Evolutionary conservation across 305 asterid species (phyloP).

Genomic region (Rubia peregrina): DNA sequence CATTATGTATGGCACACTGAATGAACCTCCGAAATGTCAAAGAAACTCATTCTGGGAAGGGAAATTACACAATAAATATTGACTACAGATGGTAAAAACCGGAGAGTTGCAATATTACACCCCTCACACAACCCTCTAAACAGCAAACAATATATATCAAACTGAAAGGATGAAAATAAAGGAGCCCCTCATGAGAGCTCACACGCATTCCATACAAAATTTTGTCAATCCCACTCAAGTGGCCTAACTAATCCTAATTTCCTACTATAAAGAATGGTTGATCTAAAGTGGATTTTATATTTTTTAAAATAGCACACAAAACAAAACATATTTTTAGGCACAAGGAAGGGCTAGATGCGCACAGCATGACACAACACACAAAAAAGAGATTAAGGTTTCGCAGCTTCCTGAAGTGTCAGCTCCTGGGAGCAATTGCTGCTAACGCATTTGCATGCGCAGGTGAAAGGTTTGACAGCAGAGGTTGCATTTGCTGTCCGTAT

Average conservation of each 20-base stretch:
- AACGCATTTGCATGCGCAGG: conserved; percentile 86
- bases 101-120: background rate
- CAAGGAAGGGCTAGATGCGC: conserved; percentile 21
- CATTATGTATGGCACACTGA: too few relatives aligned
- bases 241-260: background rate
- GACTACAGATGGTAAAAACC: background rate
- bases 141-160: background rate
- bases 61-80: too few relatives aligned
- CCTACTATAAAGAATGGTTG: conserved; percentile 7
- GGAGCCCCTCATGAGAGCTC: background rate
- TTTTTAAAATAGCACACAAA: conserved; percentile 9
- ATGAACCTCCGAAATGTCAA: too few relatives aligned
- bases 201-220: background rate
- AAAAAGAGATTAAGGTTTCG: background rate
- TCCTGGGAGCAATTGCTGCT: conserved; percentile 70
- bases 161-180: background rate
- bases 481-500: conserved; percentile 91
- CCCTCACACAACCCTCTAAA: background rate
- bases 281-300: background rate
- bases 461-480: conserved; percentile 75
- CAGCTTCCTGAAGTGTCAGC: conserved; percentile 35
- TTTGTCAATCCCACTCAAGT: conserved; percentile 9
- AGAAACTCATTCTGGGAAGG: too few relatives aligned
- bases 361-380: background rate
- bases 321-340: conserved; percentile 22